Evolutionary conservation across 2,329 filamentous ascomycete species (phyloP).

Genomic region (Penicillium carneum): DNA sequence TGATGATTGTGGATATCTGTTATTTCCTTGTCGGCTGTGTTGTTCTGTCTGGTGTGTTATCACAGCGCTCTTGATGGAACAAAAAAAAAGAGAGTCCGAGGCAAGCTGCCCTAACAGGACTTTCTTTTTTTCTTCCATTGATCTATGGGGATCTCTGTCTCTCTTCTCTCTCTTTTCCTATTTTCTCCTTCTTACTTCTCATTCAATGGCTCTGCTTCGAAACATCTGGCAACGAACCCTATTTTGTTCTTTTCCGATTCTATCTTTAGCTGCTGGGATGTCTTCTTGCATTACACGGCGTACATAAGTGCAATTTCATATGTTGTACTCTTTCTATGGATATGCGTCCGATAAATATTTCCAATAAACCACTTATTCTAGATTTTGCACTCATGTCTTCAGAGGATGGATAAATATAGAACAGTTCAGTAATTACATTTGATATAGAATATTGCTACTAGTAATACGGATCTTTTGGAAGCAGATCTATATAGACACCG

Average conservation of each 20-base stretch:
- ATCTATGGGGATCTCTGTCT: slow-evolving; percentile 1
- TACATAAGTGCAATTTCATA: slow-evolving; percentile 30
- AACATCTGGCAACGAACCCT: slow-evolving; percentile 24
- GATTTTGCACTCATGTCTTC: background rate
- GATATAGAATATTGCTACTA: too few species aligned
- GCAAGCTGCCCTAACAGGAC: background rate
- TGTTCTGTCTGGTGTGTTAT: slow-evolving; percentile 5
- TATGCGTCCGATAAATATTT: background rate
- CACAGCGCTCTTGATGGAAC: background rate
- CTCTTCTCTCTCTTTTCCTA: slow-evolving; percentile 7
- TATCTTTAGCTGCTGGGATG: slow-evolving; percentile 25
- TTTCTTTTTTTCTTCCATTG: slow-evolving; percentile 2
- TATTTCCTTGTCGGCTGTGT: background rate
- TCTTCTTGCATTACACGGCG: slow-evolving; percentile 36
- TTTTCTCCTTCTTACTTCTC: background rate
- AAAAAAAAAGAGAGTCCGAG: background rate
- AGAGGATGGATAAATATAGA: background rate
- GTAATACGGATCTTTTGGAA: too few species aligned
- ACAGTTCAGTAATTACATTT: background rate
- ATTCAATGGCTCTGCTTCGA: slow-evolving; percentile 18
- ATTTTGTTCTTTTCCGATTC: slow-evolving; percentile 16
- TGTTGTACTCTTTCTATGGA: background rate
- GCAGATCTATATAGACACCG: background rate
- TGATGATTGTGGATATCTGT: background rate
- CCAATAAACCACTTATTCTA: background rate